Conservation (phyloP, 116 monocot species). For the Zostera marina region DNA sequence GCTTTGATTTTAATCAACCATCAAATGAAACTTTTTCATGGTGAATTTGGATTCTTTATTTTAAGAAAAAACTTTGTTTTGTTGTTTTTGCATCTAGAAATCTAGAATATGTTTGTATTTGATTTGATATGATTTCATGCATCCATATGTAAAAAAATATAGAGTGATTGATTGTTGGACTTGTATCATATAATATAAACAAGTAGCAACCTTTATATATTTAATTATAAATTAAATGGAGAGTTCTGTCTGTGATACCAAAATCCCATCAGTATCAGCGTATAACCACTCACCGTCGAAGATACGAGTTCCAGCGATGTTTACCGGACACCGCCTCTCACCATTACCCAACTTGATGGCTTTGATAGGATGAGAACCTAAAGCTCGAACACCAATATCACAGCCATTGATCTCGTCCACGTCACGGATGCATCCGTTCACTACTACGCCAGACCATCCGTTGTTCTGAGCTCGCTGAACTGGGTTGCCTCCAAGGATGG, state of each 20-base stretch:
- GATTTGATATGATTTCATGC: too few relatives aligned
- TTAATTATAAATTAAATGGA: too few relatives aligned
- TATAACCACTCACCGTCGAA: conserved; percentile 25
- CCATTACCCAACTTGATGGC: conserved; percentile 20
- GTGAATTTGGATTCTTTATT: too few relatives aligned
- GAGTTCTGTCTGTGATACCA: conserved; percentile 14
- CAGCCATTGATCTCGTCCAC: conserved; percentile 28
- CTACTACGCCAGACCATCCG: conserved; percentile 18
- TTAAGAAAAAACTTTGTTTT: too few relatives aligned
- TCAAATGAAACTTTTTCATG: too few relatives aligned
- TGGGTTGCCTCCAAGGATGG: conserved; percentile 24
- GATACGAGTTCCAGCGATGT: conserved; percentile 16
- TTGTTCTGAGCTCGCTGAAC: conserved; percentile 29
- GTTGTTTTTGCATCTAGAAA: too few relatives aligned
- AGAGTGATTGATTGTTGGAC: too few relatives aligned
- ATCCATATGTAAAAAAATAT: too few relatives aligned
- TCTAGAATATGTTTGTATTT: too few relatives aligned
- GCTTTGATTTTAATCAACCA: too few relatives aligned
- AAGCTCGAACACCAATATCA: conserved; percentile 20
- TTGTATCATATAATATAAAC: too few relatives aligned
- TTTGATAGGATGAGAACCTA: conserved; percentile 25
- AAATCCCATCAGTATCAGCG: conserved; percentile 21
- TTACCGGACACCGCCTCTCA: conserved; percentile 11
- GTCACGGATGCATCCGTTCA: conserved; percentile 29
- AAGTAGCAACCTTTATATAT: too few relatives aligned